Conservation (phyloP, 2,329 filamentous ascomycete species). For the Knoxdaviesia capensis region DNA sequence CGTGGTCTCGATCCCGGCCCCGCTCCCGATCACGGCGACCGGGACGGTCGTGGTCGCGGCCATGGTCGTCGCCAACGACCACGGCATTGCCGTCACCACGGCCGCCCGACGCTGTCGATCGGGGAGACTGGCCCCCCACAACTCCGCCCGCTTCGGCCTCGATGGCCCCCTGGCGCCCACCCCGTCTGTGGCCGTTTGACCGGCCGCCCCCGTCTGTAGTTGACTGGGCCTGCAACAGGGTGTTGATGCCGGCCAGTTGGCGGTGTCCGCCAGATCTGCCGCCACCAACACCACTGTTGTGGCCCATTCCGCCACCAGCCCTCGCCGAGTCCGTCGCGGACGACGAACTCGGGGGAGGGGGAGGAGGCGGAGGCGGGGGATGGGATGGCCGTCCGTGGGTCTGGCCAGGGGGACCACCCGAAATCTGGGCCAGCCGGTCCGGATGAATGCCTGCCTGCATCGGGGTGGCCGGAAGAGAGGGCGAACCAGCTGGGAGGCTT, state of each 20-base stretch:
- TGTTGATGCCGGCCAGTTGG: slow-evolving; percentile 39
- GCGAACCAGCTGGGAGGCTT: too few relatives aligned
- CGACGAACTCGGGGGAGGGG: not conserved
- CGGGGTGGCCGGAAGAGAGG: too few relatives aligned
- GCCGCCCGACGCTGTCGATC: too few relatives aligned
- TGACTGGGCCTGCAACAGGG: slow-evolving; percentile 28
- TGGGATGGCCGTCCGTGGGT: not conserved
- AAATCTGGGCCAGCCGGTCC: slow-evolving; percentile 24
- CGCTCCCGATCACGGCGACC: too few relatives aligned
- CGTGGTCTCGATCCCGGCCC: too few relatives aligned
- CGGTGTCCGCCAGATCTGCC: slow-evolving; percentile 20
- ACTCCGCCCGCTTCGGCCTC: slow-evolving; percentile 1
- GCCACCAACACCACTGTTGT: not conserved
- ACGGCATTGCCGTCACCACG: too few relatives aligned
- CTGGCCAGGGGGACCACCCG: not conserved
- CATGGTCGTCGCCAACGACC: too few relatives aligned
- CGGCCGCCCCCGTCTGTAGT: too few relatives aligned
- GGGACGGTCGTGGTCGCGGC: too few relatives aligned
- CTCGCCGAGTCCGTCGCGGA: not conserved
- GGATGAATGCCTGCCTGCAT: slow-evolving; percentile 21
- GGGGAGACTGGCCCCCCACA: not conserved
- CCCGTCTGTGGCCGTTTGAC: not conserved
- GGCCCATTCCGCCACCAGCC: not conserved
- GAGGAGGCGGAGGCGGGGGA: not conserved
- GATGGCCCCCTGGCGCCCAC: not conserved